These are phyloP conservation scores for Astrephomene gubernaculifera DNA, from an alignment of 139 green algal species.

Conservation along the genomic window DNA sequence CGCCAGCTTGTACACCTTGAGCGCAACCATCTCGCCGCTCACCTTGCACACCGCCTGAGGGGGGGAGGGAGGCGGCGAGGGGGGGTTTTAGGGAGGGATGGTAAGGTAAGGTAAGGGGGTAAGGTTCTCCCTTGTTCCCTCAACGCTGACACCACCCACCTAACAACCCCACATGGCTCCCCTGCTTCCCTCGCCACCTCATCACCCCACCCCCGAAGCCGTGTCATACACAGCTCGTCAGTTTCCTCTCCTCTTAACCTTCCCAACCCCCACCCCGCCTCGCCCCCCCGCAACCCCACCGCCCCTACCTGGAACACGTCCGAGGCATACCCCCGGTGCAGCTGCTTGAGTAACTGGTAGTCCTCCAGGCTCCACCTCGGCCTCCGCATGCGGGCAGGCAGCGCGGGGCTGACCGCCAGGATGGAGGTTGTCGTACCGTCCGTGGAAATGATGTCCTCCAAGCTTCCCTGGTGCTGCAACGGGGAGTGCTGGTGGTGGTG, in stretches of 20 bases:
- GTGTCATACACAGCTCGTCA: too few relatives aligned
- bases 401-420: constrained; percentile 35
- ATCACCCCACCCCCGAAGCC: too few relatives aligned
- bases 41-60: constrained; percentile 43
- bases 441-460: constrained; percentile 33
- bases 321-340: constrained; percentile 53
- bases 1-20: constrained; percentile 58
- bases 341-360: constrained; percentile 52
- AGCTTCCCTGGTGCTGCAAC: constrained; percentile 22
- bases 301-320: constrained; percentile 44
- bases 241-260: too few relatives aligned
- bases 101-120: neutral
- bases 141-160: too few relatives aligned
- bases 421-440: constrained; percentile 25
- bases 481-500: too few relatives aligned
- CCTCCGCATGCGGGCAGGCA: constrained; percentile 48
- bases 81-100: neutral
- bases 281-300: neutral
- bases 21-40: constrained; percentile 50
- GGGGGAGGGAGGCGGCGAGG: neutral
- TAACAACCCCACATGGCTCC: too few relatives aligned
- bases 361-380: constrained; percentile 43
- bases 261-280: neutral
- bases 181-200: too few relatives aligned
- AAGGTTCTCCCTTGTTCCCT: neutral